A percentile compares a stretch with the other conserved stretches of the same genome.
Conservation (phyloP, 208 protist genomes). For the Endotrypanum monterogeii region DNA sequence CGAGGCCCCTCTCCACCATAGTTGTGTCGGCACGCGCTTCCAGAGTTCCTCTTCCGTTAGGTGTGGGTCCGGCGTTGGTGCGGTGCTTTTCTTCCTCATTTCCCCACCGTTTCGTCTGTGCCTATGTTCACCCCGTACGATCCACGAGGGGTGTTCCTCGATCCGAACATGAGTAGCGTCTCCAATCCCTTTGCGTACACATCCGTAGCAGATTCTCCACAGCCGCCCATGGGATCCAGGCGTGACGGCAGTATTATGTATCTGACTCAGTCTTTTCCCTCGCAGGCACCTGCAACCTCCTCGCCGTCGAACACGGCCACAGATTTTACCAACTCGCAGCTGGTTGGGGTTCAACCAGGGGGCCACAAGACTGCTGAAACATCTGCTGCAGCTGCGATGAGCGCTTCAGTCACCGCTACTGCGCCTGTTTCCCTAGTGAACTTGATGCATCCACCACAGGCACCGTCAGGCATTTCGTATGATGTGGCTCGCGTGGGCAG, state of each 20-base stretch:
- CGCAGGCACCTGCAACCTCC: slow-evolving; percentile 5
- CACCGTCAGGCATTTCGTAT: slow-evolving; percentile 8
- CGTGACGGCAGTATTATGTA: slow-evolving; percentile 20
- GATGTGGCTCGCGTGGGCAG: neutral
- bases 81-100: slow-evolving; percentile 5
- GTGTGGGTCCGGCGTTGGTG: neutral
- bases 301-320: slow-evolving; percentile 27
- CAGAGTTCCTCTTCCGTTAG: neutral
- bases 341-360: slow-evolving; percentile 1
- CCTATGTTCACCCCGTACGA: slow-evolving; percentile 9
- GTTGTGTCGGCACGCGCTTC: neutral
- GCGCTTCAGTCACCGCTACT: slow-evolving; percentile 4
- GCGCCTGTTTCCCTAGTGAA: slow-evolving; percentile 22
- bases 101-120: slow-evolving; percentile 8
- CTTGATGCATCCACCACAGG: slow-evolving; percentile 11
- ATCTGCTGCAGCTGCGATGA: slow-evolving; percentile 7
- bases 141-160: slow-evolving; percentile 17
- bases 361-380: slow-evolving; percentile 9
- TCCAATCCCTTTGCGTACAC: slow-evolving; percentile 12
- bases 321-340: slow-evolving; percentile 23
- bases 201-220: slow-evolving; percentile 10
- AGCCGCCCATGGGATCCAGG: slow-evolving; percentile 7
- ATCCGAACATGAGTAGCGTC: slow-evolving; percentile 3
- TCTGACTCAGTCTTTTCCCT: slow-evolving; percentile 13
- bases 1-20: neutral